phyloP scores from a whole-genome alignment of 2,329 filamentous ascomycete species.

The Colletotrichum lini region DNA sequence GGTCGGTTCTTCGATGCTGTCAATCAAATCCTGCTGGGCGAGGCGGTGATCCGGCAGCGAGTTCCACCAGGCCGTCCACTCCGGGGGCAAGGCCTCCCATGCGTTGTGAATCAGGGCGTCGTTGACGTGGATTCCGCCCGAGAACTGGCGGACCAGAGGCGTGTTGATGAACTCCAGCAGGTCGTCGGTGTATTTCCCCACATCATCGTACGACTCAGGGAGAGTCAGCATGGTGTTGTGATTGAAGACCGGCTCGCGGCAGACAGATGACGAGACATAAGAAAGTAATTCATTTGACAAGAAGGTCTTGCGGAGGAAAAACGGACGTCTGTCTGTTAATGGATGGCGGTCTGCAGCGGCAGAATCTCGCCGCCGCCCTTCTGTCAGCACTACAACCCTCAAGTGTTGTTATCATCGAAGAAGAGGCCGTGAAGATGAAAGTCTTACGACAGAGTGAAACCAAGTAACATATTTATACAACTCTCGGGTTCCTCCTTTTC shows the following conservation, averaged over 20 bases:
- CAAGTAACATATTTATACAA: neutral
- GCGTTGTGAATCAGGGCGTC: conserved; percentile 51
- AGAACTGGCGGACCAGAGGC: conserved; percentile 50
- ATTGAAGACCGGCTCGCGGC: neutral
- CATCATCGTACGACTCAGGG: neutral
- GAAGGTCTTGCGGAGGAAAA: neutral
- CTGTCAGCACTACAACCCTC: too few species aligned
- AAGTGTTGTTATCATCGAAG: too few species aligned
- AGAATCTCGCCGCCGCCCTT: neutral
- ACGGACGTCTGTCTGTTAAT: too few species aligned
- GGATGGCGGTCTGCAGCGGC: neutral
- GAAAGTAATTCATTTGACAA: fast-evolving
- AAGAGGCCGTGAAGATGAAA: too few species aligned
- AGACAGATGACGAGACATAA: too few species aligned
- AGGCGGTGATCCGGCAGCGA: conserved; percentile 48
- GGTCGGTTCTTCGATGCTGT: conserved; percentile 45
- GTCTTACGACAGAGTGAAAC: too few species aligned
- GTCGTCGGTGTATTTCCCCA: conserved; percentile 43
- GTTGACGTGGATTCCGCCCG: conserved; percentile 53
- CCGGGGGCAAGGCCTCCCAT: conserved; percentile 48
- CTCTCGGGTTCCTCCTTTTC: conserved; percentile 1
- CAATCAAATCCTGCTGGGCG: conserved; percentile 50
- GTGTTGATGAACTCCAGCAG: conserved; percentile 46
- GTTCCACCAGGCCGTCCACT: conserved; percentile 51
- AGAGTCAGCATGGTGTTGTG: conserved; percentile 7